Evolutionary conservation across 768 basidiomycete species (phyloP).

Genomic region (Kondoa malvinella): DNA sequence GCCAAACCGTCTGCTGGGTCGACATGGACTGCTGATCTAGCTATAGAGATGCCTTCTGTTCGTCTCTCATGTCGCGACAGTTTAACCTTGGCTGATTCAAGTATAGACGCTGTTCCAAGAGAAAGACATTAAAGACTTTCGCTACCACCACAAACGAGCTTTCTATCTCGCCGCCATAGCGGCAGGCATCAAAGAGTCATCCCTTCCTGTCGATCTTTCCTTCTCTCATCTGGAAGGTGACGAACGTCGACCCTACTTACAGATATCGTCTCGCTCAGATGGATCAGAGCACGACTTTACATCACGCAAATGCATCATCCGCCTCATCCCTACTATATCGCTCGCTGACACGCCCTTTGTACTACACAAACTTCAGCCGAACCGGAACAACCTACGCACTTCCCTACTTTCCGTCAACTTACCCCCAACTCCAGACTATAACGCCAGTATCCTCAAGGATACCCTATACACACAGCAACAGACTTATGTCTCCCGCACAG

Average conservation of each 20-base stretch:
- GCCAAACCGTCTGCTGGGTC: slow-evolving; percentile 22
- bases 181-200: slow-evolving; percentile 29
- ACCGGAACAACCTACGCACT: slow-evolving; percentile 48
- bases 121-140: slow-evolving; percentile 75
- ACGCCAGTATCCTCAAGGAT: slow-evolving; percentile 46
- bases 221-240: slow-evolving; percentile 48
- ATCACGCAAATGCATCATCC: slow-evolving; percentile 46
- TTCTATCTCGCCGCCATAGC: slow-evolving; percentile 74
- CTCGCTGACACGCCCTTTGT: background rate
- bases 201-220: slow-evolving; percentile 17
- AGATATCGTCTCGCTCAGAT: slow-evolving; percentile 45
- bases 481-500: slow-evolving; percentile 41
- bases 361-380: slow-evolving; percentile 15
- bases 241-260: slow-evolving; percentile 47
- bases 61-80: background rate
- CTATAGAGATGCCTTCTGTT: slow-evolving; percentile 23
- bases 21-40: slow-evolving; percentile 20
- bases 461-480: slow-evolving; percentile 36
- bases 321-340: slow-evolving; percentile 57
- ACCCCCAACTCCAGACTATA: slow-evolving; percentile 58
- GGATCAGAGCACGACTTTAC: slow-evolving; percentile 31
- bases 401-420: slow-evolving; percentile 28
- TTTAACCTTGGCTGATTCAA: background rate
- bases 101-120: slow-evolving; percentile 62
- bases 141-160: slow-evolving; percentile 81